phyloP scores from a whole-genome alignment of 192 early-diverging fungal genomes.

The Gamsiella multidivaricata region DNA sequence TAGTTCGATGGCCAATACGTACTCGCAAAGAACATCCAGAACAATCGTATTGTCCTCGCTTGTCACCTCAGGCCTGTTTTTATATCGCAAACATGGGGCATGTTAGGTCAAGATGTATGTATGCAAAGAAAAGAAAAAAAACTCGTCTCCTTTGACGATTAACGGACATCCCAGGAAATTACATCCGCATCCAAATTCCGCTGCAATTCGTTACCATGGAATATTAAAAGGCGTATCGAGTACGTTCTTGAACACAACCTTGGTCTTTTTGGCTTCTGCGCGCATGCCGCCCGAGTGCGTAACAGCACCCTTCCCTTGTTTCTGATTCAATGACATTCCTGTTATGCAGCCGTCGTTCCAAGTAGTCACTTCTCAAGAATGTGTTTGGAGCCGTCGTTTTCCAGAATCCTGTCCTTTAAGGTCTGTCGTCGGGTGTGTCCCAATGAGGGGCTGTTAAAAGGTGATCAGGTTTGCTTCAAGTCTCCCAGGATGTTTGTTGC shows the following conservation, averaged over 20 bases:
- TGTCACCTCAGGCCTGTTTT: slow-evolving; percentile 49
- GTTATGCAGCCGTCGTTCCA: not conserved
- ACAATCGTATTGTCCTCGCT: slow-evolving; percentile 28
- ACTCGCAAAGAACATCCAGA: slow-evolving; percentile 47
- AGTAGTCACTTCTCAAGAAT: not conserved
- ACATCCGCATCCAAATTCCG: too few species aligned
- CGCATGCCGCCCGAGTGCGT: slow-evolving; percentile 32
- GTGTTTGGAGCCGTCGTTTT: not conserved
- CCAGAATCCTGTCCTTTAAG: not conserved
- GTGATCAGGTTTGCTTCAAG: too few species aligned
- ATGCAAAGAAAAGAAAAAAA: not conserved
- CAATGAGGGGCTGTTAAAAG: too few species aligned
- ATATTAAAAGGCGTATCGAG: slow-evolving; percentile 47
- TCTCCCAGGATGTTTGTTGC: too few species aligned
- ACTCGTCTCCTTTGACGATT: too few species aligned
- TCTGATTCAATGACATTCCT: slow-evolving; percentile 9
- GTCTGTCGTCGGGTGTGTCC: too few species aligned
- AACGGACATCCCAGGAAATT: too few species aligned
- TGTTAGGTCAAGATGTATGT: too few species aligned
- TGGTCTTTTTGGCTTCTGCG: slow-evolving; percentile 41
- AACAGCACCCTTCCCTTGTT: slow-evolving; percentile 11
- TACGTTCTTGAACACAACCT: slow-evolving; percentile 33
- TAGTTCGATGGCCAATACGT: too few species aligned
- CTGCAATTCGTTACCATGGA: slow-evolving; percentile 19
- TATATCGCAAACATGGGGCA: too few species aligned